These are phyloP conservation scores for Penicillium sp. DNA, from an alignment of 2,329 filamentous ascomycete species.

Conservation along the genomic window DNA sequence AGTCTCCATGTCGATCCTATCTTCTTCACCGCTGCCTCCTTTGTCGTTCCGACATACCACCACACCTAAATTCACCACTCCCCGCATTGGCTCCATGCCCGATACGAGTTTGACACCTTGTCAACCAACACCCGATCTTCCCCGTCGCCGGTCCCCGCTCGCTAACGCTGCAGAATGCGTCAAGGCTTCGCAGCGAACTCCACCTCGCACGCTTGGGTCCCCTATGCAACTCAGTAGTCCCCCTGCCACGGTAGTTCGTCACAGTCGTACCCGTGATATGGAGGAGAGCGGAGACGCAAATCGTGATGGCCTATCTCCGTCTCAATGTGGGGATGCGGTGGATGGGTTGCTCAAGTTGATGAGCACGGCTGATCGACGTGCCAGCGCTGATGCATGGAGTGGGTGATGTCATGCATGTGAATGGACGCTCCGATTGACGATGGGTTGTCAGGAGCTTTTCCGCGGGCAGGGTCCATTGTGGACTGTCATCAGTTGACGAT, in stretches of 20 bases:
- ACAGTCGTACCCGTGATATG: constrained; percentile 12
- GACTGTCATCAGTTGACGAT: not conserved
- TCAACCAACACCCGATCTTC: constrained; percentile 24
- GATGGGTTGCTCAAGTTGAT: constrained; percentile 43
- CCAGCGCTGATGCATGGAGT: constrained; percentile 25
- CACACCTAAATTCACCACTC: constrained; percentile 22
- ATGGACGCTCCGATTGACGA: not conserved
- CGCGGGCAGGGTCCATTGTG: not conserved
- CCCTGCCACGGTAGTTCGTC: constrained; percentile 28
- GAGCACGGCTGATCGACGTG: constrained; percentile 33
- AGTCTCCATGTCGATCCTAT: constrained; percentile 25
- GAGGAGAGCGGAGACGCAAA: constrained; percentile 19
- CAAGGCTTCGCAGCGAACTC: constrained; percentile 19
- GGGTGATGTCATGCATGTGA: constrained; percentile 7
- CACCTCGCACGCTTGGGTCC: constrained; percentile 23
- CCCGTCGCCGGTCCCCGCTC: constrained; percentile 15
- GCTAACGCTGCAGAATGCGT: constrained; percentile 8
- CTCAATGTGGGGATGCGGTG: constrained; percentile 38
- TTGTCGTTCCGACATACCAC: constrained; percentile 18
- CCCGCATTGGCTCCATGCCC: constrained; percentile 16
- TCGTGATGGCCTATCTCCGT: constrained; percentile 20
- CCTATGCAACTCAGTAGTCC: constrained; percentile 40
- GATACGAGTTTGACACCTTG: constrained; percentile 19
- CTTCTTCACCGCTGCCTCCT: constrained; percentile 14
- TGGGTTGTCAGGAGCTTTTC: not conserved